Conservation (phyloP, 768 basidiomycete species). For the Rhodosporidiobolus odoratus region DNA sequence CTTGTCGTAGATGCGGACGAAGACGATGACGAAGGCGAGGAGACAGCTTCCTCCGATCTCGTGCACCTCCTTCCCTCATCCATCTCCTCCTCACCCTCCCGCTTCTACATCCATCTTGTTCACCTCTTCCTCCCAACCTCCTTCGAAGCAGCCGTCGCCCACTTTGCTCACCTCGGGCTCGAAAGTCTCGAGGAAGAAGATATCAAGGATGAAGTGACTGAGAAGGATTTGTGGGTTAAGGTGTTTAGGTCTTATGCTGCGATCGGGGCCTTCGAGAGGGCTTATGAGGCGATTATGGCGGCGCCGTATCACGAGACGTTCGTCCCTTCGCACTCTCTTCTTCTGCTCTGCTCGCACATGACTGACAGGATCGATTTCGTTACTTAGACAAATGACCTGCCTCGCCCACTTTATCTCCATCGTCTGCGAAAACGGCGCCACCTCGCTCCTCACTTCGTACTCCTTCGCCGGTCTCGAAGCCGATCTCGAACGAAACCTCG, state of each 20-base stretch:
- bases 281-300: constrained; percentile 71
- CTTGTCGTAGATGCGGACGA: constrained; percentile 54
- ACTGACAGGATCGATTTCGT: constrained; percentile 18
- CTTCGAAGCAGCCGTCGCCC: constrained; percentile 60
- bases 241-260: constrained; percentile 71
- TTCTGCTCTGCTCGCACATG: background rate
- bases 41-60: constrained; percentile 44
- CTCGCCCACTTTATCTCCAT: constrained; percentile 74
- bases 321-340: constrained; percentile 47
- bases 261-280: constrained; percentile 73
- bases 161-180: constrained; percentile 73
- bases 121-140: constrained; percentile 63
- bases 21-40: constrained; percentile 55
- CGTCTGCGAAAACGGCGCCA: constrained; percentile 85
- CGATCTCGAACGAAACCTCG: constrained; percentile 79
- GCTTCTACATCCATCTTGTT: constrained; percentile 72
- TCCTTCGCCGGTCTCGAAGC: constrained; percentile 78
- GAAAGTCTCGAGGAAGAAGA: constrained; percentile 53
- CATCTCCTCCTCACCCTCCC: constrained; percentile 59
- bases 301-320: constrained; percentile 73
- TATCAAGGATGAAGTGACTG: constrained; percentile 52
- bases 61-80: constrained; percentile 57
- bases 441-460: constrained; percentile 69
- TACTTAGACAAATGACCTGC: constrained; percentile 68
- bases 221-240: constrained; percentile 68